Evolutionary conservation across 345 rosid genomes (phyloP).

Genomic region (Linum tenue): DNA sequence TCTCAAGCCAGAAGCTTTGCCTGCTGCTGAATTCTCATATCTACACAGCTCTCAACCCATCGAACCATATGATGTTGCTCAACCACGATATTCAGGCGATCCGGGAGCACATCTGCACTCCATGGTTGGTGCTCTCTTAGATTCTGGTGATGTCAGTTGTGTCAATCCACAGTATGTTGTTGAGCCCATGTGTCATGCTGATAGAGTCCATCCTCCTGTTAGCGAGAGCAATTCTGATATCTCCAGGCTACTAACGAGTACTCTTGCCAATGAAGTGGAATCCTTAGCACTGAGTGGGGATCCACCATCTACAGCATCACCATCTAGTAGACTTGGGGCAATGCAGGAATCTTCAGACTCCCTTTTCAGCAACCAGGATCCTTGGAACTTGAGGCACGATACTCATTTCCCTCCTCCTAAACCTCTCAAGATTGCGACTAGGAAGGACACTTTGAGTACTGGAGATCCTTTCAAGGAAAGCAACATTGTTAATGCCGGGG

Average conservation of each 20-base stretch:
- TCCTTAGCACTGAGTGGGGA: constrained; percentile 16
- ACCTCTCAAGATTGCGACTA: constrained; percentile 40
- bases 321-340: constrained; percentile 22
- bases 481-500: constrained; percentile 18
- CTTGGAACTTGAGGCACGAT: constrained; percentile 46
- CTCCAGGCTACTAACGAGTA: constrained; percentile 23
- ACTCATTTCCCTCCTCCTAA: constrained; percentile 47
- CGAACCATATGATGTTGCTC: constrained; percentile 25
- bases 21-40: constrained; percentile 21
- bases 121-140: constrained; percentile 26
- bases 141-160: constrained; percentile 28
- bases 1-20: constrained; percentile 17
- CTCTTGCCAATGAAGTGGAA: constrained; percentile 22
- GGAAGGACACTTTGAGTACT: constrained; percentile 27
- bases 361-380: constrained; percentile 61
- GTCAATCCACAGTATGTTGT: constrained; percentile 22
- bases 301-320: constrained; percentile 15
- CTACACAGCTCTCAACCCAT: constrained; percentile 20
- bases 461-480: constrained; percentile 39
- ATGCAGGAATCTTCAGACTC: constrained; percentile 44
- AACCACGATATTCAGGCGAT: constrained; percentile 27
- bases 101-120: constrained; percentile 31
- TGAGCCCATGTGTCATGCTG: constrained; percentile 21
- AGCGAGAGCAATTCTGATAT: constrained; percentile 28
- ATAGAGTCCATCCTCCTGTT: constrained; percentile 19